phyloP scores from a whole-genome alignment of 345 rosid species.

The Erodium maritimum region DNA sequence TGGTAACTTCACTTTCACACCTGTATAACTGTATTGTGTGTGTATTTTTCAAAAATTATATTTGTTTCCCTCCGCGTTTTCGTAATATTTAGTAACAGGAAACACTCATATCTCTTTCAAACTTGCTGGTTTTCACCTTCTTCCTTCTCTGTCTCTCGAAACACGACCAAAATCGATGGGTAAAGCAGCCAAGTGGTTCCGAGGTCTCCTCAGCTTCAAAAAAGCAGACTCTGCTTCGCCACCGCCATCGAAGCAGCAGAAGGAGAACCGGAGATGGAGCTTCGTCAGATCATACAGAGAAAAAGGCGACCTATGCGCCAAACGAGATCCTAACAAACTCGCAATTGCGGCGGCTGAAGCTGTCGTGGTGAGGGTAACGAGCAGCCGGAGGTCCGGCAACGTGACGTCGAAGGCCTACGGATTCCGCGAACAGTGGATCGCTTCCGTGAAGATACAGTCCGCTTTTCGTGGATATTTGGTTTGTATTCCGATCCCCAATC shows the following conservation, averaged over 20 bases:
- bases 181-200: slow-evolving; percentile 74
- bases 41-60: background rate
- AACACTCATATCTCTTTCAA: background rate
- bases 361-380: slow-evolving; percentile 55
- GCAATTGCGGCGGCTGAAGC: slow-evolving; percentile 76
- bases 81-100: background rate
- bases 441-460: slow-evolving; percentile 74
- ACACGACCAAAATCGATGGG: slow-evolving; percentile 38
- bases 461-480: slow-evolving; percentile 91
- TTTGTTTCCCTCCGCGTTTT: no score
- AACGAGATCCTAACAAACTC: slow-evolving; percentile 3
- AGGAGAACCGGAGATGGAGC: slow-evolving; percentile 75
- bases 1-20: background rate
- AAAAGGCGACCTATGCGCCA: slow-evolving; percentile 12
- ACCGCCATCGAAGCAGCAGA: slow-evolving; percentile 5
- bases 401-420: slow-evolving; percentile 20
- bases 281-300: slow-evolving; percentile 71
- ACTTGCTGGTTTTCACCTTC: background rate
- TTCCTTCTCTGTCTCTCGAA: slow-evolving; percentile 2
- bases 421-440: slow-evolving; percentile 21
- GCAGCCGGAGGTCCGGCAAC: slow-evolving; percentile 49
- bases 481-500: slow-evolving; percentile 9
- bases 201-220: slow-evolving; percentile 53
- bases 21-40: background rate
- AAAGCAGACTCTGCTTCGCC: slow-evolving; percentile 30